Percentiles rank a stretch among this genome's conserved stretches.
Evolutionary conservation across 78 protist genomes (phyloP).

Genomic region (Dictyostelium intermedium): DNA sequence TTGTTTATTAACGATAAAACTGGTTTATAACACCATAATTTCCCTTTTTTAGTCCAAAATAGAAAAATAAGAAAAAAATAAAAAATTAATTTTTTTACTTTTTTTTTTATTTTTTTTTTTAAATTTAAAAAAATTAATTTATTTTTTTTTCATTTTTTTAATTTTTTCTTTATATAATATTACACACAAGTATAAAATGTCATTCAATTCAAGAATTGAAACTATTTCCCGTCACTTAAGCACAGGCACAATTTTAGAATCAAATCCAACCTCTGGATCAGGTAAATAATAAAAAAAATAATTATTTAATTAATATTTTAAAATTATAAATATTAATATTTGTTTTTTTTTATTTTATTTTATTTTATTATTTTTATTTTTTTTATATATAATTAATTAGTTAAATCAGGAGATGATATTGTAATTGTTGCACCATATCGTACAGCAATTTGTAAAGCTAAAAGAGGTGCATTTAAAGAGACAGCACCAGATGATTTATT

Average conservation of each 20-base stretch:
- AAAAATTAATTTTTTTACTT: background rate
- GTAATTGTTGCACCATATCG: constrained; percentile 84
- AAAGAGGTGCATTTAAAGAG: constrained; percentile 87
- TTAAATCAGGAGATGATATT: constrained; percentile 76
- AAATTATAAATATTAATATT: no score
- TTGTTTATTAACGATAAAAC: no score
- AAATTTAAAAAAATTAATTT: background rate
- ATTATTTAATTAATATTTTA: no score
- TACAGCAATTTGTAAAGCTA: constrained; percentile 85
- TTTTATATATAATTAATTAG: background rate
- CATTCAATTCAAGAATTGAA: constrained; percentile 57
- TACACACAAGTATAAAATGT: background rate
- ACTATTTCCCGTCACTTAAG: constrained; percentile 31
- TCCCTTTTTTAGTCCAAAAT: background rate
- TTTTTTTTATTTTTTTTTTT: background rate
- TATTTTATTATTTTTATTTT: background rate
- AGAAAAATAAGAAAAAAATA: background rate
- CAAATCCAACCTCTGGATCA: constrained; percentile 1
- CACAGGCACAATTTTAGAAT: constrained; percentile 26
- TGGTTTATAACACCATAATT: no score
- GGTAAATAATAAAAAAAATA: background rate
- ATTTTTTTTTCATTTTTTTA: background rate
- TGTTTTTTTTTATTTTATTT: background rate
- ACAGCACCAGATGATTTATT: constrained; percentile 84
- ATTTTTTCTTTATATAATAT: background rate